Evolutionary conservation across 768 basidiomycete species (phyloP).

Genomic region (Ramaria rubella): DNA sequence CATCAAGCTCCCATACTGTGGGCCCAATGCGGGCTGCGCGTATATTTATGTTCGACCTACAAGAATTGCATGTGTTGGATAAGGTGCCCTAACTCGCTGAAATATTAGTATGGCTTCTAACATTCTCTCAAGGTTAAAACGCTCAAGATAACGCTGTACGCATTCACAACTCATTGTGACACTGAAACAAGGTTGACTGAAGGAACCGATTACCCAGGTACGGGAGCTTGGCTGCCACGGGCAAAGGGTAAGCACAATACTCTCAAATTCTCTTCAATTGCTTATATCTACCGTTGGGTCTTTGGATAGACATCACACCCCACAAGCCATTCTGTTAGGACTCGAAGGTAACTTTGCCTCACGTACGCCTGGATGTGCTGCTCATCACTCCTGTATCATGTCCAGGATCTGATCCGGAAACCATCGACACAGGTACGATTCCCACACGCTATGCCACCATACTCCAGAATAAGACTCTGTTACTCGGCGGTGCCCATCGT

Average conservation of each 20-base stretch:
- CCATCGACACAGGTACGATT: slow-evolving; percentile 82
- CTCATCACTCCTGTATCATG: neutral
- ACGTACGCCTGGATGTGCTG: neutral
- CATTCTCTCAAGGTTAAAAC: slow-evolving; percentile 49
- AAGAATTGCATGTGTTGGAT: slow-evolving; percentile 59
- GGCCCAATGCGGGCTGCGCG: slow-evolving; percentile 89
- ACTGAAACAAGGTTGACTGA: slow-evolving; percentile 1
- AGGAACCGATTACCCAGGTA: slow-evolving; percentile 43
- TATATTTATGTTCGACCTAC: slow-evolving; percentile 76
- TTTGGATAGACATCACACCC: slow-evolving; percentile 80
- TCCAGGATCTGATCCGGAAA: slow-evolving; percentile 82
- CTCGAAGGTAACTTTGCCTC: slow-evolving; percentile 46
- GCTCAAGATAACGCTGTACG: slow-evolving; percentile 81
- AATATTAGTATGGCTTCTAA: neutral
- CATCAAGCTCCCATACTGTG: slow-evolving; percentile 60
- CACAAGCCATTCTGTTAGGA: slow-evolving; percentile 79
- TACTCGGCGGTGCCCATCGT: slow-evolving; percentile 66
- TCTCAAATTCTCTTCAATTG: slow-evolving; percentile 4
- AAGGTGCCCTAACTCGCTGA: slow-evolving; percentile 38
- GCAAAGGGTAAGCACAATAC: slow-evolving; percentile 60
- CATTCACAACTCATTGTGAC: neutral
- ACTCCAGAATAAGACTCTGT: slow-evolving; percentile 52
- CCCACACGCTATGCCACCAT: slow-evolving; percentile 70
- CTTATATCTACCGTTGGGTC: too few relatives aligned
- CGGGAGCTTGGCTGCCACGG: slow-evolving; percentile 90